Conservation (phyloP, 1,284 basidiomycete genomes). For the Ceratobasidium theobromae region DNA sequence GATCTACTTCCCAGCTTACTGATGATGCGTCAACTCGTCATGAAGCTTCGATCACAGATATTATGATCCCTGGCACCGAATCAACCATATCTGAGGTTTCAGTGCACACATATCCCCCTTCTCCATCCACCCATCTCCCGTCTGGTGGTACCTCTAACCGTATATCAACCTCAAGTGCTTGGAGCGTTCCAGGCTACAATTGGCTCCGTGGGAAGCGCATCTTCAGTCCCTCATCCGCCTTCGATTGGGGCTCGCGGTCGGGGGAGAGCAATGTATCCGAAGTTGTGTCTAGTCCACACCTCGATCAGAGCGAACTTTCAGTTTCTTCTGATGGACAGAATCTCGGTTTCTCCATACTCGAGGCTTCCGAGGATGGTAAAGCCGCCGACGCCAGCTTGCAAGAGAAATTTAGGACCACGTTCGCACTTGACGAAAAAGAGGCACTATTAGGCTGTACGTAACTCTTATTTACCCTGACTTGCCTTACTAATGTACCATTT, state of each 20-base stretch:
- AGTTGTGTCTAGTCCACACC: conserved; percentile 13
- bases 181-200: conserved; percentile 49
- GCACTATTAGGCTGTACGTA: conserved; percentile 79
- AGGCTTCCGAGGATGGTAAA: conserved; percentile 56
- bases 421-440: conserved; percentile 86
- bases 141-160: conserved; percentile 41
- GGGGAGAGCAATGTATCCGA: conserved; percentile 14
- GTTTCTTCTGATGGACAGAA: conserved; percentile 41
- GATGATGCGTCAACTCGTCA: background rate
- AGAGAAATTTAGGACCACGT: conserved; percentile 75
- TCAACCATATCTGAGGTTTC: conserved; percentile 18
- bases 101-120: conserved; percentile 76
- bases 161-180: conserved; percentile 47
- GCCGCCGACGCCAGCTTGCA: conserved; percentile 61
- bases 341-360: conserved; percentile 73
- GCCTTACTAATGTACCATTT: conserved; percentile 20
- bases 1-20: background rate
- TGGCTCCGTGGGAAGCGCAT: conserved; percentile 34
- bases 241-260: conserved; percentile 10
- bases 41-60: background rate
- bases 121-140: conserved; percentile 49
- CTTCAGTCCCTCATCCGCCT: conserved; percentile 16
- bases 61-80: background rate
- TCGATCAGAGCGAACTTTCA: conserved; percentile 15
- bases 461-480: background rate